Evolutionary conservation across 169 alveolate genomes (phyloP), one percentile per base, ranked within the genome.

Genomic region (Plasmodium billcollinsi): DNA sequence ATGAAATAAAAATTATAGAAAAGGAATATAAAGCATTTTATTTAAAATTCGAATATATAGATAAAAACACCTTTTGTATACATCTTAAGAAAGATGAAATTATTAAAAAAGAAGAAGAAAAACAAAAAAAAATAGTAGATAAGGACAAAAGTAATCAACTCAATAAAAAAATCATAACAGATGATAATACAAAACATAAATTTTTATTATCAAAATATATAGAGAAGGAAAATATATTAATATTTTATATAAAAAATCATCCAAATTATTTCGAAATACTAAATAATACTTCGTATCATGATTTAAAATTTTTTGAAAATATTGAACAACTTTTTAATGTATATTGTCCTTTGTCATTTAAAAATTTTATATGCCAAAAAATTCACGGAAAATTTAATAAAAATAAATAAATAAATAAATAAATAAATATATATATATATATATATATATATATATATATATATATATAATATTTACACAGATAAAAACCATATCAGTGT

Each of bases 271-370:
- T 76, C 45, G 89, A 76, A 39, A 75, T 76, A 29, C 12, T 65
- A 21, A 76, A 63, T 20, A 18, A 54, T 18, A 39, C 8, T 49
- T 49, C 45, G 20, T 26, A 12, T 18, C 43, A 21, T 33, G 26
- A 59, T 8, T 45, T 33, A n/a, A 75, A 65, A 62, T 5, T 2
- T 33, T 74, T 76, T 76, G 89, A 76, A 9, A 63, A 18, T n/a
- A 65, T 76, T 76, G 89, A 76, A 65, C 76, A 76, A 47, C 50
- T 76, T 26, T 76, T 76, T 59, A 43, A 76, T 76, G 50, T 56
- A 15, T 76, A 56, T 26, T 76, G 89, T n/a, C 89, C 89, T 1
- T 7, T 65, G 18, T 63, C 89, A 50, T 76, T 76, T 65, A 76
- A 76, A 65, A 76, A 49, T 3, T 76, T 65, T 70, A n/a, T 76